Evolutionary conservation across 73 alveolate species (phyloP).

Genomic region (Paramecium primaurelia): DNA sequence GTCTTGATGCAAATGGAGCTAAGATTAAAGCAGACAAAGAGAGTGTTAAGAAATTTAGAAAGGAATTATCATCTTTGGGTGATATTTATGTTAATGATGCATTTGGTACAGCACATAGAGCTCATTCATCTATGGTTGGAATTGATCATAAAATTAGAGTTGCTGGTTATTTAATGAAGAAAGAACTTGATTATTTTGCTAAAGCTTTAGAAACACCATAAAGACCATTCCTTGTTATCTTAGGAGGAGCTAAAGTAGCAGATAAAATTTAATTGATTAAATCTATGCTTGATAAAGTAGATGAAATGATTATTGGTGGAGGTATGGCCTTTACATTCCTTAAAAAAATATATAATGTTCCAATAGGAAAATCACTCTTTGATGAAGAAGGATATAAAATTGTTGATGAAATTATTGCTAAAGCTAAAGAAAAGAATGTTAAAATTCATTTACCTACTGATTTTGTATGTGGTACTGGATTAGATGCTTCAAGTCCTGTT

Average conservation of each 20-base stretch:
- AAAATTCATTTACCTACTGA: conserved; percentile 85
- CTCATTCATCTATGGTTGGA: conserved; percentile 96
- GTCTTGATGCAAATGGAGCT: conserved; percentile 75
- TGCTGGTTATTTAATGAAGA: conserved; percentile 94
- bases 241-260: conserved; percentile 97
- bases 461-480: conserved; percentile 81
- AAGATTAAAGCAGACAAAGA: conserved; percentile 79
- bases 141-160: conserved; percentile 79
- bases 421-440: conserved; percentile 84
- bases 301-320: conserved; percentile 94
- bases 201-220: conserved; percentile 91
- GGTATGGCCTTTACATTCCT: conserved; percentile 97
- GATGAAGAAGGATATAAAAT: conserved; percentile 93
- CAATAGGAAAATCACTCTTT: conserved; percentile 87
- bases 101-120: conserved; percentile 97
- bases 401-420: conserved; percentile 72
- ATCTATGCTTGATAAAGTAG: conserved; percentile 81
- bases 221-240: conserved; percentile 89
- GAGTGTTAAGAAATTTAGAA: conserved; percentile 76
- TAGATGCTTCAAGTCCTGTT: conserved; percentile 66
- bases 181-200: conserved; percentile 92
- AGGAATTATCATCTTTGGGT: conserved; percentile 75
- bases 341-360: conserved; percentile 73
- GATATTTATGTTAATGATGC: conserved; percentile 74
- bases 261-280: conserved; percentile 91